Evolutionary conservation across 2,329 filamentous ascomycete genomes (phyloP).

Genomic region (Tolypocladium guangdongense): DNA sequence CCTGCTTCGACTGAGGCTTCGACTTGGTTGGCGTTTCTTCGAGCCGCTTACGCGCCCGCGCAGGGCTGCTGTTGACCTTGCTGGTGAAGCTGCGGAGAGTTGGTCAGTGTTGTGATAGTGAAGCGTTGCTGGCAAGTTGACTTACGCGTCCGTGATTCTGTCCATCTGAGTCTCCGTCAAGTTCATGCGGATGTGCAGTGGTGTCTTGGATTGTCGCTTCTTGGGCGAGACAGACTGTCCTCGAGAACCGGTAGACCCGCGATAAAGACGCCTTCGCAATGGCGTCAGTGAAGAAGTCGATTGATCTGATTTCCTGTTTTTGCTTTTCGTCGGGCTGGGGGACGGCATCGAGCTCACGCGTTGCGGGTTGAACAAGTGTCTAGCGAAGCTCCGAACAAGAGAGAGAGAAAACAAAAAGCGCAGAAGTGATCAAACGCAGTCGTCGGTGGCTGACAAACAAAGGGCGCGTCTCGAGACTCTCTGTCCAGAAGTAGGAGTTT

Average conservation of each 20-base stretch:
- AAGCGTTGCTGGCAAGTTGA: not conserved
- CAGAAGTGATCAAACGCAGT: not conserved
- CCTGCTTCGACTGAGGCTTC: conserved; percentile 8
- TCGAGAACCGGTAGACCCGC: conserved; percentile 17
- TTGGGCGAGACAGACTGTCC: conserved; percentile 16
- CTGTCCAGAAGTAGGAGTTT: not conserved
- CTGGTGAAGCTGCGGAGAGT: conserved; percentile 19
- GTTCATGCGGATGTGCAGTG: conserved; percentile 35
- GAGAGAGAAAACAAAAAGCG: not conserved
- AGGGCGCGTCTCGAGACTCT: not conserved
- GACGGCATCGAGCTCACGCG: not conserved
- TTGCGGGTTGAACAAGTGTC: not conserved
- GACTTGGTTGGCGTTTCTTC: conserved; percentile 10
- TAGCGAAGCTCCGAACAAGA: not conserved
- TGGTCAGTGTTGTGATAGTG: conserved; percentile 1
- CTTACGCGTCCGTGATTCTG: conserved; percentile 34
- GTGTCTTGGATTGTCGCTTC: conserved; percentile 22
- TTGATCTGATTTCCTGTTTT: conserved; percentile 13
- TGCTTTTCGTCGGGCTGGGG: conserved; percentile 4
- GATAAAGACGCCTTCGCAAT: conserved; percentile 27
- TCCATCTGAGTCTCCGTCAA: conserved; percentile 38
- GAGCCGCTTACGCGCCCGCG: conserved; percentile 8
- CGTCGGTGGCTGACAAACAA: not conserved
- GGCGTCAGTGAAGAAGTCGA: conserved; percentile 14
- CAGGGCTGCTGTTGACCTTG: conserved; percentile 17